Percentiles rank a stretch among this genome's conserved stretches.
Conservation (phyloP, 2,329 filamentous ascomycete species). For the Fusarium sp. region DNA sequence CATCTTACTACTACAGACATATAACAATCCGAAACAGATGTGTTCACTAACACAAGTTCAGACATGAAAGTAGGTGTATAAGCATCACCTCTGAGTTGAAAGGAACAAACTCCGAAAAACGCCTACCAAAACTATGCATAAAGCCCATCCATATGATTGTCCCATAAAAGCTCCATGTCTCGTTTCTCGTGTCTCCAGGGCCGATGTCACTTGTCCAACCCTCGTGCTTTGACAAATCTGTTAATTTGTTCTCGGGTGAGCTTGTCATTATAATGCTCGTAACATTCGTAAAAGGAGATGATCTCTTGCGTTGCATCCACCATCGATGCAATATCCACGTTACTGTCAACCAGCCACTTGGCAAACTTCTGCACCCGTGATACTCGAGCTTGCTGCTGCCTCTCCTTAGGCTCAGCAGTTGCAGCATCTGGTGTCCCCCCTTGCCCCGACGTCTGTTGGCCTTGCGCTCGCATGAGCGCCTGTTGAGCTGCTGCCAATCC, state of each 20-base stretch:
- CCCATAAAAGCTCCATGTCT: slow-evolving; percentile 40
- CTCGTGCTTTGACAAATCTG: slow-evolving; percentile 69
- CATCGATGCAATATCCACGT: slow-evolving; percentile 84
- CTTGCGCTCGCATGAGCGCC: slow-evolving; percentile 62
- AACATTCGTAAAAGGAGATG: slow-evolving; percentile 85
- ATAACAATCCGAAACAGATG: background rate
- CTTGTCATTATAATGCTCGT: slow-evolving; percentile 72
- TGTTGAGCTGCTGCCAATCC: slow-evolving; percentile 64
- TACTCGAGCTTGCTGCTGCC: slow-evolving; percentile 66
- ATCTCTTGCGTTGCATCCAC: slow-evolving; percentile 93
- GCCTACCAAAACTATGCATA: slow-evolving; percentile 5
- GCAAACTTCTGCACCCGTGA: slow-evolving; percentile 75
- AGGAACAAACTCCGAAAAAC: slow-evolving; percentile 34
- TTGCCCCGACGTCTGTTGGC: slow-evolving; percentile 39
- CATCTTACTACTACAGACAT: background rate
- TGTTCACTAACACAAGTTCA: background rate
- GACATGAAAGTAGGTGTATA: background rate
- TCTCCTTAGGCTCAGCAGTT: slow-evolving; percentile 57
- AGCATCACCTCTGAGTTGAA: background rate
- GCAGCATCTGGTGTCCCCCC: slow-evolving; percentile 35
- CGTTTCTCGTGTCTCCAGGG: slow-evolving; percentile 35
- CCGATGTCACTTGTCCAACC: slow-evolving; percentile 62
- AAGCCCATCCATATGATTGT: slow-evolving; percentile 2
- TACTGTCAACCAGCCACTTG: slow-evolving; percentile 87
- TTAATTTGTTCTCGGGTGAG: slow-evolving; percentile 69